Evolutionary conservation across 257 asterid genomes (phyloP).

Genomic region (Linaria vulgaris): DNA sequence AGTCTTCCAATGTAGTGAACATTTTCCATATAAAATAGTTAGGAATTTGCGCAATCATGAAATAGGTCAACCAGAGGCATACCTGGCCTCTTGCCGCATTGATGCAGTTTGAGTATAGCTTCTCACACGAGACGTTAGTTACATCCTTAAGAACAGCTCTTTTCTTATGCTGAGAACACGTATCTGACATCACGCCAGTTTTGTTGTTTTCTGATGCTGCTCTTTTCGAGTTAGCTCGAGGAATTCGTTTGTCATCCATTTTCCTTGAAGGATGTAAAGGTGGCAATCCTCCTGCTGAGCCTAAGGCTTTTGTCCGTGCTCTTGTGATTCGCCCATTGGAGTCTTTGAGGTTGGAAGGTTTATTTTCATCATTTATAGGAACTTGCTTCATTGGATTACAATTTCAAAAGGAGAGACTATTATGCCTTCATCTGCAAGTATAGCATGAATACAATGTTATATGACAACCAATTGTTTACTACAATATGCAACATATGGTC

Average conservation of each 20-base stretch:
- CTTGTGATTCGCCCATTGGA: slow-evolving; percentile 64
- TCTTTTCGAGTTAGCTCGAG: slow-evolving; percentile 59
- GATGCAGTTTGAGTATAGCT: slow-evolving; percentile 45
- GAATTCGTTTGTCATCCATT: slow-evolving; percentile 45
- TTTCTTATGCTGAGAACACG: slow-evolving; percentile 54
- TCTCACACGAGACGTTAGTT: slow-evolving; percentile 59
- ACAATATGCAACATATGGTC: slow-evolving; percentile 15
- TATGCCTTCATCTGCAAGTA: slow-evolving; percentile 49
- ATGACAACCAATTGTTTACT: slow-evolving; percentile 22
- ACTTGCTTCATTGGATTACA: slow-evolving; percentile 39
- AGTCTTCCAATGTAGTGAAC: neutral
- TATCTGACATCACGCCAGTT: slow-evolving; percentile 33
- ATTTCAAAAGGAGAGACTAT: slow-evolving; percentile 29
- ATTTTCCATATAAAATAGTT: neutral
- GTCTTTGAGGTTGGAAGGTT: slow-evolving; percentile 38
- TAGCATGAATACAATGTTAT: slow-evolving; percentile 26
- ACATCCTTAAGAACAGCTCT: slow-evolving; percentile 85
- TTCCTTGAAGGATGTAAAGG: slow-evolving; percentile 61
- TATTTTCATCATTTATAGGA: slow-evolving; percentile 59
- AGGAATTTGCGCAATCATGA: slow-evolving; percentile 14
- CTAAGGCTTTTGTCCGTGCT: slow-evolving; percentile 68
- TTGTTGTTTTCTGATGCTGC: slow-evolving; percentile 50
- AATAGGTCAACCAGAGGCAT: slow-evolving; percentile 17
- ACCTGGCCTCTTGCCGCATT: slow-evolving; percentile 57
- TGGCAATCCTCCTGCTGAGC: slow-evolving; percentile 63